Evolutionary conservation across 202 grass and related monocot genomes (phyloP).

Genomic region (Schoenoplectus tabernaemontani): DNA sequence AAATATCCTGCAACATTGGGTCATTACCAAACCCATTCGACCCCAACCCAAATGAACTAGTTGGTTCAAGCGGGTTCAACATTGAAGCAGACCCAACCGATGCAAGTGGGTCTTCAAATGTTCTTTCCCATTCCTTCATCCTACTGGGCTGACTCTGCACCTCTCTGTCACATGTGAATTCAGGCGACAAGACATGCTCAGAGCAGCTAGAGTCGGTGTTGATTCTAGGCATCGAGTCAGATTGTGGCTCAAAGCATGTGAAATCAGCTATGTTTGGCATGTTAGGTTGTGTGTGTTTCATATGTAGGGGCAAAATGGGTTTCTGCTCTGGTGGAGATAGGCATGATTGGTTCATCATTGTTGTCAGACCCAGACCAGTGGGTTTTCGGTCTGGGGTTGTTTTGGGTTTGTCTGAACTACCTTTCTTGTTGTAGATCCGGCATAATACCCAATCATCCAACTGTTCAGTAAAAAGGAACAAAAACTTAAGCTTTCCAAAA

Average conservation of each 20-base stretch:
- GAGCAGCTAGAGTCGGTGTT: constrained; percentile 86
- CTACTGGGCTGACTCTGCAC: constrained; percentile 75
- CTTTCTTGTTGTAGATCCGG: constrained; percentile 99
- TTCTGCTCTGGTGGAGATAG: constrained; percentile 59
- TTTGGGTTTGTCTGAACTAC: constrained; percentile 31
- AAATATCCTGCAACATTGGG: constrained; percentile 80
- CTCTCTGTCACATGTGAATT: constrained; percentile 49
- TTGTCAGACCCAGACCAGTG: neutral
- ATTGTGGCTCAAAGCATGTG: constrained; percentile 56
- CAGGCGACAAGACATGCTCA: constrained; percentile 63
- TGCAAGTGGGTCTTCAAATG: constrained; percentile 43
- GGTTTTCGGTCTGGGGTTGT: constrained; percentile 28
- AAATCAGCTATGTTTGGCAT: constrained; percentile 29
- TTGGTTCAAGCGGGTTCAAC: constrained; percentile 14
- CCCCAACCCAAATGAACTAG: constrained; percentile 1
- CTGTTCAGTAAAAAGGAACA: constrained; percentile 33
- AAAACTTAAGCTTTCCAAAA: neutral
- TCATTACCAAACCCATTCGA: constrained; percentile 26
- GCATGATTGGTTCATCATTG: neutral
- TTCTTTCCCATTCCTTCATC: constrained; percentile 71
- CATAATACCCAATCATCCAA: constrained; percentile 97
- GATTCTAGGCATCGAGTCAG: constrained; percentile 75
- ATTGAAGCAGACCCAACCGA: constrained; percentile 29
- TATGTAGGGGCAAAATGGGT: constrained; percentile 29
- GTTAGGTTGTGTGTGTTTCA: constrained; percentile 11